These are phyloP conservation scores for Cnidoscolus chayamansa DNA, from an alignment of 441 rosid species.

Conservation along the genomic window DNA sequence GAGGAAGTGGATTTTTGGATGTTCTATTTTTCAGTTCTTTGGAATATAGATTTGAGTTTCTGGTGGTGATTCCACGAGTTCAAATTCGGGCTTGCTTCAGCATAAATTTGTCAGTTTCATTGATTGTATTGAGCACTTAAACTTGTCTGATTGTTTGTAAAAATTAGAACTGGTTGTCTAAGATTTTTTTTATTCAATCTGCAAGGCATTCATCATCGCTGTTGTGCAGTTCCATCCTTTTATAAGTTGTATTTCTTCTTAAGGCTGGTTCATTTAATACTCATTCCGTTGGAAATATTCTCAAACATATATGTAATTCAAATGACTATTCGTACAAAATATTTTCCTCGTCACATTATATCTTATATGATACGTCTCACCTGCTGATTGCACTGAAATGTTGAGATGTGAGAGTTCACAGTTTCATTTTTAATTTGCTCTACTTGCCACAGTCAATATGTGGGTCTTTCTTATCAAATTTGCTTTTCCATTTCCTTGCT, in stretches of 20 bases:
- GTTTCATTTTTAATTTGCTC: background rate
- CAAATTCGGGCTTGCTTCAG: background rate
- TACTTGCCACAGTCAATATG: background rate
- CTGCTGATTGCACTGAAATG: constrained; percentile 12
- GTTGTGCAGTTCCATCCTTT: background rate
- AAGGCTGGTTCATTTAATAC: background rate
- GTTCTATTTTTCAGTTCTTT: background rate
- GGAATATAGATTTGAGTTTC: constrained; percentile 1
- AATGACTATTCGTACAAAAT: constrained; percentile 7
- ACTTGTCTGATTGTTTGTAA: background rate
- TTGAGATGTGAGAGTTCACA: background rate
- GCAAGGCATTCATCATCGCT: background rate
- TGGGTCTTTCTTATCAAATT: background rate
- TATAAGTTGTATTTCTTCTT: background rate
- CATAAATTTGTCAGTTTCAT: background rate
- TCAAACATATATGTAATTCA: background rate
- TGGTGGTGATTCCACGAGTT: background rate
- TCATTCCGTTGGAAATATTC: background rate
- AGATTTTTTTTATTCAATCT: background rate
- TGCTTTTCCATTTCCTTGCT: background rate
- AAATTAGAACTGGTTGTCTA: background rate
- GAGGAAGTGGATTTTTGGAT: background rate
- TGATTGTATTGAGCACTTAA: background rate
- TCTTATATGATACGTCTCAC: background rate
- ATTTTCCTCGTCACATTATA: background rate